Conservation (phyloP, 768 basidiomycete genomes). For the Panellus pusillus region DNA sequence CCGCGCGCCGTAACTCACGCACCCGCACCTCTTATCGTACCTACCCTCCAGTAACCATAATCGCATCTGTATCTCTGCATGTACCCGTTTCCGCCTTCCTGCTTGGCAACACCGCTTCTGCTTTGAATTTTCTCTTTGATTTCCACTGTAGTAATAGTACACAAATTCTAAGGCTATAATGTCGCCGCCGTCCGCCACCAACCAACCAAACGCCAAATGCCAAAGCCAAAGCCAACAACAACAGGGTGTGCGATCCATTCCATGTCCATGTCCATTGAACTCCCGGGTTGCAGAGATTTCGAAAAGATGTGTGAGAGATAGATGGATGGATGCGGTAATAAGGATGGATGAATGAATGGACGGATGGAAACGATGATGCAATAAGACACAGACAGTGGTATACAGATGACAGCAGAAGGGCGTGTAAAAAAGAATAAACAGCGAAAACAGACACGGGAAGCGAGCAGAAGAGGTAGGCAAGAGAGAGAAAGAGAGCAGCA, state of each 20-base stretch:
- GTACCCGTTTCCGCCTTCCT: background rate
- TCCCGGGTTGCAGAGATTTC: too few relatives aligned
- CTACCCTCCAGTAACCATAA: too few relatives aligned
- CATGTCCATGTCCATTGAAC: background rate
- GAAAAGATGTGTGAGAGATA: background rate
- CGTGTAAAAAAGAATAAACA: conserved; percentile 14
- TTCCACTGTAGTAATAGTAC: conserved; percentile 12
- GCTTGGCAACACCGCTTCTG: background rate
- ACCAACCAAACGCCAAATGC: background rate
- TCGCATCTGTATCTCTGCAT: conserved; percentile 2
- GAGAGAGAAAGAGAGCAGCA: background rate
- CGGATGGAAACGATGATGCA: conserved; percentile 1
- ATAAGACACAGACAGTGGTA: conserved; percentile 2
- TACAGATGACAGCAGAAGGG: conserved; percentile 11
- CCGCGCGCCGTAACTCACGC: conserved; percentile 5
- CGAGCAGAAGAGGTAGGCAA: background rate
- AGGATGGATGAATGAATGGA: background rate
- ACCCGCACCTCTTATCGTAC: background rate
- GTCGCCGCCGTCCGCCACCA: conserved; percentile 6
- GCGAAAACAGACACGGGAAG: background rate
- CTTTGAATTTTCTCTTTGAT: background rate
- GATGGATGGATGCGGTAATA: background rate
- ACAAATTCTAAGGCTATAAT: conserved; percentile 5
- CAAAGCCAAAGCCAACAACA: background rate
- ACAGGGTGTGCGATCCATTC: background rate